Evolutionary conservation across 2,329 filamentous ascomycete genomes (phyloP), one percentile per base, ranked within the genome.

Genomic region (Penicillium brevicompactum): DNA sequence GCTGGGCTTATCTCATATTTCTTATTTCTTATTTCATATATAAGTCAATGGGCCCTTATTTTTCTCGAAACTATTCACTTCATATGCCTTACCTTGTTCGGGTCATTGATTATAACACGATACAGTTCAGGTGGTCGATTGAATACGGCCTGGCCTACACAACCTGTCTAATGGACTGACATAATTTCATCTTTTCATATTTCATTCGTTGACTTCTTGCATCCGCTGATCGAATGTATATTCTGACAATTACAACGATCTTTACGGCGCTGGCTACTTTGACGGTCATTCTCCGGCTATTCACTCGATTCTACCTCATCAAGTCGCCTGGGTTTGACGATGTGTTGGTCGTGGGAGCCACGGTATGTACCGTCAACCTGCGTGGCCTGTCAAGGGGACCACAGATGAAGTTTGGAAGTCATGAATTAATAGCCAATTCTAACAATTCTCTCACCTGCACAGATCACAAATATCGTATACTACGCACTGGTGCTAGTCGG

Each of bases 261-360:
- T 69, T 70, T 18, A 57, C 63, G 8, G 24, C 27, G 1, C 37
- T 68, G 43, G 52, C 68, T 2, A 47, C 40, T 24, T 18, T 69
- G n/a, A 48, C 51, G 13, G 63, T 70, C 32, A 53, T 43, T 1
- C 22, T 67, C 24, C 60, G 69, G 18, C 41, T 71, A 31, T 66
- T 55, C 24, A 64, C 66, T 18, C 56, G 69, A 7, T 52, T 67
- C 7, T 46, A 46, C 18, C 24, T 70, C 10, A 56, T 67, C 16
- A 64, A 59, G 32, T 57, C 55, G 5, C 60, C 64, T 3, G 68
- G 69, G 14, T 61, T 62, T 51, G 69, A 71, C 54, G 69, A 71
- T 54, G 24, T 66, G 34, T n/a, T 69, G 14, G 56, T 70, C 46
- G 40, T 55, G 4, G 4, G 46, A 22, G 60, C 69, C 38, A 49